Evolutionary conservation across 2,329 filamentous ascomycete species (phyloP), one percentile per base, ranked within the genome.

Genomic region (Akanthomyces dipterigenus): DNA sequence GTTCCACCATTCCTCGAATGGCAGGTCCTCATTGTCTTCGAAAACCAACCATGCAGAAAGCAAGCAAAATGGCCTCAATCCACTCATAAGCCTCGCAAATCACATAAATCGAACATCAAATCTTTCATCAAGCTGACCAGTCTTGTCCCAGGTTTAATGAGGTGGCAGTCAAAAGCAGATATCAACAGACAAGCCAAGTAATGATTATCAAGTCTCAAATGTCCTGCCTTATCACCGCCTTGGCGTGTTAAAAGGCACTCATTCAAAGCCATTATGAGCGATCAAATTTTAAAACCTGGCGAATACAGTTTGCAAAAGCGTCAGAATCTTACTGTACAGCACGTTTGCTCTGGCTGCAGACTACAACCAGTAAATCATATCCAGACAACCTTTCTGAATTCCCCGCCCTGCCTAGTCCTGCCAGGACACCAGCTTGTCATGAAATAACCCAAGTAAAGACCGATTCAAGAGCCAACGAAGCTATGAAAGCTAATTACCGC

Each of bases 401-500:
- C 20, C 22, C 22, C 28, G 28, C 38, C 40, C 58, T n/a, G 49
- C 24, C 26, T 11, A 46, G 20, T 34, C 45, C 58, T 42, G 38
- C 48, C 38, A n/a, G 28, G 42, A 43, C 48, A 51, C 36, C 36
- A 45, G 24, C 38, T 53, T 60, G 38, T 38, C 36, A 38, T 62
- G 43, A 51, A 55, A 28, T 38, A 55, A 62, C 51, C 45, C 24
- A 43, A 56, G 36, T 55, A 28, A n/a, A 61, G 53, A 50, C 51
- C 45, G 28, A 42, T 28, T 34, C 38, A 38, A 20, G 40, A 60
- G 58, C 49, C 48, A 31, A 48, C 9, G 26, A 9, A 34, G 31
- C 31, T 34, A 2, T 9, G 11, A 34, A 34, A 5, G 58, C 58
- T 31, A 16, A 60, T 40, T 22, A 24, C 28, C 49, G 22, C 45